phyloP scores from a whole-genome alignment of 805 yeast genomes.

The Candida silvicultrix region DNA sequence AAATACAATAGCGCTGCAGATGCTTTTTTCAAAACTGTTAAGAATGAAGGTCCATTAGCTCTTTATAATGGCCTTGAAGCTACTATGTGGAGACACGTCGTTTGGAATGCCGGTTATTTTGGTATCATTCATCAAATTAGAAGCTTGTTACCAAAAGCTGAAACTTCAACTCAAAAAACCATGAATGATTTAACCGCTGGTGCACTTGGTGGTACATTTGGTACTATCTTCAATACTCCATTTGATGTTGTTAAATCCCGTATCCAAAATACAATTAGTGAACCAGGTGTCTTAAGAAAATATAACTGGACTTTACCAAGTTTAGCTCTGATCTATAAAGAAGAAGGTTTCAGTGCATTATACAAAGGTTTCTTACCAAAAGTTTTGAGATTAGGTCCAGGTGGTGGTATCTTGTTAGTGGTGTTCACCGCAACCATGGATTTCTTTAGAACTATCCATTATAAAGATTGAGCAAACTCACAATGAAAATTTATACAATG shows the following conservation, averaged over 20 bases:
- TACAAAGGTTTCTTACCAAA: constrained; percentile 97
- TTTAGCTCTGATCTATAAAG: constrained; percentile 63
- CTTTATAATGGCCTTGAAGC: constrained; percentile 94
- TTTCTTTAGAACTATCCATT: constrained; percentile 57
- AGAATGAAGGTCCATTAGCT: constrained; percentile 72
- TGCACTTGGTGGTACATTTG: constrained; percentile 93
- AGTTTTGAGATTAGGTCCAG: constrained; percentile 96
- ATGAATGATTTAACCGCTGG: constrained; percentile 88
- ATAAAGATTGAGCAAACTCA: constrained; percentile 12
- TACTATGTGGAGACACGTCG: constrained; percentile 92
- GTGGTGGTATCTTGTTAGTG: constrained; percentile 96
- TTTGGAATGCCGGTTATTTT: constrained; percentile 98
- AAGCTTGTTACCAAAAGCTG: constrained; percentile 69
- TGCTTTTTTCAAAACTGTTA: constrained; percentile 67
- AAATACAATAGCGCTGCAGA: constrained; percentile 80
- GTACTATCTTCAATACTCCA: constrained; percentile 94
- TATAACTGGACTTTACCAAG: constrained; percentile 92
- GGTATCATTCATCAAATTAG: constrained; percentile 91
- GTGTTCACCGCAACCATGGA: constrained; percentile 96
- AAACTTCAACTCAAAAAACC: constrained; percentile 66
- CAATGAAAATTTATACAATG: too few species aligned
- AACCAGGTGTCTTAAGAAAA: constrained; percentile 73
- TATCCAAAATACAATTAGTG: constrained; percentile 68
- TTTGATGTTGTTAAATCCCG: constrained; percentile 97
- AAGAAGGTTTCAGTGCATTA: constrained; percentile 88